Conservation (phyloP, 495 filamentous ascomycete genomes). For the Arthonia radiata region DNA sequence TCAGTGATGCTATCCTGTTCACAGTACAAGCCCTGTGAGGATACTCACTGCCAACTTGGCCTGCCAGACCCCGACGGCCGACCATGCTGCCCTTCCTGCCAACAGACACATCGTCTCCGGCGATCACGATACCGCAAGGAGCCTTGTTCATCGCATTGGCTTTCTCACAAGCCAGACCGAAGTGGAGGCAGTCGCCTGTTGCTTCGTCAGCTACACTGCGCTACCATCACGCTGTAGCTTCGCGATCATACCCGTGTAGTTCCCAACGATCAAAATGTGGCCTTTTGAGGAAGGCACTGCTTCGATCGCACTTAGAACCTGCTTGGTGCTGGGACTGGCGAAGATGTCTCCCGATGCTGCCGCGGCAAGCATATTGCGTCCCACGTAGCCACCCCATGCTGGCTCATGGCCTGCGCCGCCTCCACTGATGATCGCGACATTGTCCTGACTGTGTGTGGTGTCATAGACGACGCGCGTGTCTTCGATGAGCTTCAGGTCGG, state of each 20-base stretch:
- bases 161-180: slow-evolving; percentile 87
- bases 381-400: slow-evolving; percentile 50
- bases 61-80: slow-evolving; percentile 72
- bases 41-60: slow-evolving; percentile 20
- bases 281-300: slow-evolving; percentile 35
- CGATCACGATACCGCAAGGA: slow-evolving; percentile 72
- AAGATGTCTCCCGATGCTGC: slow-evolving; percentile 87
- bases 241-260: slow-evolving; percentile 30
- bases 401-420: slow-evolving; percentile 90
- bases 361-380: slow-evolving; percentile 54
- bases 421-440: slow-evolving; percentile 67
- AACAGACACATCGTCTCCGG: slow-evolving; percentile 90
- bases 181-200: slow-evolving; percentile 60
- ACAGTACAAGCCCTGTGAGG: too few relatives aligned
- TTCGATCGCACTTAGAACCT: slow-evolving; percentile 55
- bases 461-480: slow-evolving; percentile 31
- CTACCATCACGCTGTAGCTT: slow-evolving; percentile 23
- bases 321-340: slow-evolving; percentile 65
- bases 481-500: slow-evolving; percentile 28
- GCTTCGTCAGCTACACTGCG: slow-evolving; percentile 27
- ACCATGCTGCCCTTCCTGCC: slow-evolving; percentile 77
- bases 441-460: slow-evolving; percentile 22
- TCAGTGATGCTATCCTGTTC: too few relatives aligned
- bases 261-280: slow-evolving; percentile 43
- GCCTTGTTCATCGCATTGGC: slow-evolving; percentile 54